Evolutionary conservation across 2,329 filamentous ascomycete genomes (phyloP).

Genomic region (Exophiala viscosa): DNA sequence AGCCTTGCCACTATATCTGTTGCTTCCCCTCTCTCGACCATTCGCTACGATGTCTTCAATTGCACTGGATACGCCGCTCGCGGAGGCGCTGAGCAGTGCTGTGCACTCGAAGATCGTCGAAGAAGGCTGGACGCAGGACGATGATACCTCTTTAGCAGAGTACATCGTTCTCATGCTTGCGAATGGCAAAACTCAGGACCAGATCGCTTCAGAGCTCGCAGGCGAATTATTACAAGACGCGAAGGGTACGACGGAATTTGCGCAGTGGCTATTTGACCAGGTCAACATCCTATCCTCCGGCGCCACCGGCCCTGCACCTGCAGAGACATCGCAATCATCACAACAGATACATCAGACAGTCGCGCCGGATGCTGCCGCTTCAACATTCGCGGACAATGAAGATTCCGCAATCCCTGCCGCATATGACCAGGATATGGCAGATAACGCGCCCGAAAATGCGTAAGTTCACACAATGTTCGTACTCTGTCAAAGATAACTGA

Average conservation of each 20-base stretch:
- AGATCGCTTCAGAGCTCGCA: conserved; percentile 83
- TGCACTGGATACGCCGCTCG: conserved; percentile 73
- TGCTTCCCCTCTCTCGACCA: background rate
- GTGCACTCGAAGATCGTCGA: conserved; percentile 91
- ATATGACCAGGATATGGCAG: conserved; percentile 26
- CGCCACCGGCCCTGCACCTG: conserved; percentile 3
- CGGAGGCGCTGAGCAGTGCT: conserved; percentile 73
- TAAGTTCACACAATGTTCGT: conserved; percentile 12
- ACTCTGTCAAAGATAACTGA: conserved; percentile 1
- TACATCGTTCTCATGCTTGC: conserved; percentile 97
- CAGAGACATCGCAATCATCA: conserved; percentile 44
- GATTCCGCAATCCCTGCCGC: conserved; percentile 35
- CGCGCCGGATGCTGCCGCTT: conserved; percentile 31
- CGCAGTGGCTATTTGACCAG: conserved; percentile 89
- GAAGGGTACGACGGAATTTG: conserved; percentile 75
- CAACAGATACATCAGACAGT: conserved; percentile 60
- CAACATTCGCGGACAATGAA: conserved; percentile 51
- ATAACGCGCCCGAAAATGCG: conserved; percentile 29
- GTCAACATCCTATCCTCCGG: conserved; percentile 46
- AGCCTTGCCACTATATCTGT: background rate
- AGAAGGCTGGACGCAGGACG: conserved; percentile 82
- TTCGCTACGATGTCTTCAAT: conserved; percentile 25
- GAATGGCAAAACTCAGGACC: conserved; percentile 87
- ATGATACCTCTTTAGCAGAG: conserved; percentile 81
- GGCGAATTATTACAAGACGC: conserved; percentile 87